These are phyloP conservation scores for Chamaenerion angustifolium DNA, from an alignment of 345 rosid species.

Conservation along the genomic window DNA sequence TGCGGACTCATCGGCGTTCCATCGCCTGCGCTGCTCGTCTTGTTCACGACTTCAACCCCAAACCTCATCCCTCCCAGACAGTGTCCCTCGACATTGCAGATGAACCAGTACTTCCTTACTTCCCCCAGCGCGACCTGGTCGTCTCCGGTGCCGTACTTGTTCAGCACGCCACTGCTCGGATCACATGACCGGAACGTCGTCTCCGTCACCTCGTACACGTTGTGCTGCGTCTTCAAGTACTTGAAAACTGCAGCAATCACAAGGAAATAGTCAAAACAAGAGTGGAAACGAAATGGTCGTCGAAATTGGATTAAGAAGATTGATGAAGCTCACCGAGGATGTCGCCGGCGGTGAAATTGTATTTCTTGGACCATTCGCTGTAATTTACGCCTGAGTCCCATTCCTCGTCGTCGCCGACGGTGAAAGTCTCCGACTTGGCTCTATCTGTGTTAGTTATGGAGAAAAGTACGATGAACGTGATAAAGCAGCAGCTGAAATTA, in stretches of 20 bases:
- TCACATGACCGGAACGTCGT: conserved; percentile 26
- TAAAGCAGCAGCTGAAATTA: neutral
- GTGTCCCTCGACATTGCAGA: conserved; percentile 35
- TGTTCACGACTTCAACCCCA: conserved; percentile 10
- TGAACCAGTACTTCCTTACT: conserved; percentile 35
- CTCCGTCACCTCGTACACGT: conserved; percentile 30
- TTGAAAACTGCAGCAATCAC: conserved; percentile 21
- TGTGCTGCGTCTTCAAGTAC: conserved; percentile 31
- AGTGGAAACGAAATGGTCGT: too few relatives aligned
- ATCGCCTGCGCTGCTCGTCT: too few relatives aligned
- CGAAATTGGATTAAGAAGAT: too few relatives aligned
- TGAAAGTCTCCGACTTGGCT: conserved; percentile 20
- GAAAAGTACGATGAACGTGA: neutral
- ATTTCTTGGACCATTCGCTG: conserved; percentile 25
- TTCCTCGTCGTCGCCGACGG: conserved; percentile 26
- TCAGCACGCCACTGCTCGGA: conserved; percentile 31
- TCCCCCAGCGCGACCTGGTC: conserved; percentile 23
- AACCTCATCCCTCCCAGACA: conserved; percentile 57
- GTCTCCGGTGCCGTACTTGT: conserved; percentile 26
- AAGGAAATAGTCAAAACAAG: neutral
- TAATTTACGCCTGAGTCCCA: conserved; percentile 26
- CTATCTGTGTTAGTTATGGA: conserved; percentile 6
- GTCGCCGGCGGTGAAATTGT: conserved; percentile 38
- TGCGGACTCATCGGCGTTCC: too few relatives aligned
- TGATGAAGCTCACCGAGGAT: conserved; percentile 22